Evolutionary conservation across 1,139 yeast genomes (phyloP).

Genomic region (Hyphopichia fennica): DNA sequence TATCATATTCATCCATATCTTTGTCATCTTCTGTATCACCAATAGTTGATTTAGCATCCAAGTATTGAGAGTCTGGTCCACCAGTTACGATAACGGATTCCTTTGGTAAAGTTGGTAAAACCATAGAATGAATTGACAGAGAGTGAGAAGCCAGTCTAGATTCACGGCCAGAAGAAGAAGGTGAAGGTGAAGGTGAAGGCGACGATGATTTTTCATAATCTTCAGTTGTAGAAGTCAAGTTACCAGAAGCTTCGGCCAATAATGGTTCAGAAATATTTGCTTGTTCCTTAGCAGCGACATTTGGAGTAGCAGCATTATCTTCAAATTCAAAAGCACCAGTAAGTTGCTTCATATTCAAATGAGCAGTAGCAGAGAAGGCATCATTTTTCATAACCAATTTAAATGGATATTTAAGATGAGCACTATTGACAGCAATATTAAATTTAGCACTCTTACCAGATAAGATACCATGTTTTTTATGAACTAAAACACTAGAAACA

Average conservation of each 20-base stretch:
- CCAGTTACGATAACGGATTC: constrained; percentile 18
- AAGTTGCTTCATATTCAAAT: constrained; percentile 27
- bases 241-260: background rate
- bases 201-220: constrained; percentile 16
- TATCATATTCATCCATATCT: constrained; percentile 32
- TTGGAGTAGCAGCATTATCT: background rate
- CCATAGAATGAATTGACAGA: constrained; percentile 31
- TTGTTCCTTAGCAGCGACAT: background rate
- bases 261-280: no score
- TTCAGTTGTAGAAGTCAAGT: background rate
- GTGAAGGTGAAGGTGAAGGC: constrained; percentile 20
- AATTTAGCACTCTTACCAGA: constrained; percentile 34
- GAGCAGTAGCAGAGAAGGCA: constrained; percentile 20
- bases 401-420: constrained; percentile 39
- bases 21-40: constrained; percentile 7
- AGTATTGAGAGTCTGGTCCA: constrained; percentile 18
- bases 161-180: constrained; percentile 17
- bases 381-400: constrained; percentile 26
- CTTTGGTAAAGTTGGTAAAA: constrained; percentile 36
- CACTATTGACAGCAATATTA: constrained; percentile 31
- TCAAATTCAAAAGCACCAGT: constrained; percentile 16
- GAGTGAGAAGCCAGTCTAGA: constrained; percentile 1
- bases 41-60: constrained; percentile 20
- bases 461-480: constrained; percentile 32
- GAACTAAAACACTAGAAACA: constrained; percentile 28